Evolutionary conservation across 2,329 filamentous ascomycete species (phyloP), one percentile per base, ranked within the genome.

Genomic region (Cercospora canescens): DNA sequence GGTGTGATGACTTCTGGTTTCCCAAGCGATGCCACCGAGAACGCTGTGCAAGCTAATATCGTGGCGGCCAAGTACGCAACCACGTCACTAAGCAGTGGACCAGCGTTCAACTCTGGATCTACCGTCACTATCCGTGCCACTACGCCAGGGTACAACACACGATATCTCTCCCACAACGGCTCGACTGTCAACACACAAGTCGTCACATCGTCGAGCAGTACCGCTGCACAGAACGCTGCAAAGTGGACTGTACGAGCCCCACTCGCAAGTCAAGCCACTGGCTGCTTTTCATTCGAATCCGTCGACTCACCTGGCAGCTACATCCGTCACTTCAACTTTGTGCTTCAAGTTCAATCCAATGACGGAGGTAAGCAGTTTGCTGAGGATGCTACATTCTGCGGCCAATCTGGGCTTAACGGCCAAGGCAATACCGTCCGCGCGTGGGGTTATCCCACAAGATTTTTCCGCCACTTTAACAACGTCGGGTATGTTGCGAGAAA

Each of bases 361-460:
- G 87, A 89, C 67, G 82, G 82, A 62, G 80, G 79, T 63, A 87
- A 88, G 79, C 76, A 79, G 60, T 88, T 89, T 76, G 39, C 77
- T 4, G 87, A 89, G 70, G 87, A 89, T 56, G 86, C 87, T 7
- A 89, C 88, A 0, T 89, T 89, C 76, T 89, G 88, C 72, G 80
- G 86, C 0, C 80, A 84, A 74, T 65, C 81, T 0, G 84, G 83
- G 0, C 76, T 89, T 24, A 85, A 76, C 68, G 84, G 85, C 4
- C 73, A 80, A 50, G 86, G 84, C 6, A 83, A 67, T 67, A 82
- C 86, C 0, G 79, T 89, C 34, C 80, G 85, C 4, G 80, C 86
- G 1, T 89, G 87, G 87, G 82, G 79, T 50, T 88, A 87, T 70
- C 87, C 88, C 0, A 88, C 86, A 0, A 81, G 87, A 52, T 88